Evolutionary conservation across 1,284 basidiomycete species (phyloP).

Genomic region (Abortiporus biennis): DNA sequence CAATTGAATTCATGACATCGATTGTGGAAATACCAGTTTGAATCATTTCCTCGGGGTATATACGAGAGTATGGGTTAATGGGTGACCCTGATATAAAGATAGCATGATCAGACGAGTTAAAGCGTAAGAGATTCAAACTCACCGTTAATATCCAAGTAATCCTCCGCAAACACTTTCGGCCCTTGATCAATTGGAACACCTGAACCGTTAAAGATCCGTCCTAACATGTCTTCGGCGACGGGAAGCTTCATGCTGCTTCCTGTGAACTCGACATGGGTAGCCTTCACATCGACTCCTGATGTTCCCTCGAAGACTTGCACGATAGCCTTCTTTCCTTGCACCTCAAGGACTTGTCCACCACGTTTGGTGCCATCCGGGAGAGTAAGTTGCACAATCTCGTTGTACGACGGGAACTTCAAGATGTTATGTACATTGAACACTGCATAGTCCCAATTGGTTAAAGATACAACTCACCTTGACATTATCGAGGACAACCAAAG

Average conservation of each 20-base stretch:
- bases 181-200: slow-evolving; percentile 98
- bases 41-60: slow-evolving; percentile 99
- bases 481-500: slow-evolving; percentile 95
- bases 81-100: slow-evolving; percentile 71
- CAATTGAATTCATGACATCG: slow-evolving; percentile 99
- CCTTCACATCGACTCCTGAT: slow-evolving; percentile 94
- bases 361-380: slow-evolving; percentile 94
- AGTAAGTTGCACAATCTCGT: slow-evolving; percentile 96
- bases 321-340: slow-evolving; percentile 98
- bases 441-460: background rate
- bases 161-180: slow-evolving; percentile 98
- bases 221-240: slow-evolving; percentile 99
- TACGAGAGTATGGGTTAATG: slow-evolving; percentile 98
- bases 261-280: slow-evolving; percentile 97
- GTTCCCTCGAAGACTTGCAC: slow-evolving; percentile 99
- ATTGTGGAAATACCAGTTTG: slow-evolving; percentile 99
- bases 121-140: slow-evolving; percentile 18
- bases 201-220: slow-evolving; percentile 98
- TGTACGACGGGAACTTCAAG: slow-evolving; percentile 93
- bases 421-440: slow-evolving; percentile 6
- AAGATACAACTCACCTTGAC: slow-evolving; percentile 72
- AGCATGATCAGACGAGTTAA: slow-evolving; percentile 7
- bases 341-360: slow-evolving; percentile 97
- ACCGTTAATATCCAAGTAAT: slow-evolving; percentile 99
- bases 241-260: slow-evolving; percentile 98